Evolutionary conservation across 371 early-diverging fungal genomes (phyloP).

Genomic region (Mortierella polycephala): DNA sequence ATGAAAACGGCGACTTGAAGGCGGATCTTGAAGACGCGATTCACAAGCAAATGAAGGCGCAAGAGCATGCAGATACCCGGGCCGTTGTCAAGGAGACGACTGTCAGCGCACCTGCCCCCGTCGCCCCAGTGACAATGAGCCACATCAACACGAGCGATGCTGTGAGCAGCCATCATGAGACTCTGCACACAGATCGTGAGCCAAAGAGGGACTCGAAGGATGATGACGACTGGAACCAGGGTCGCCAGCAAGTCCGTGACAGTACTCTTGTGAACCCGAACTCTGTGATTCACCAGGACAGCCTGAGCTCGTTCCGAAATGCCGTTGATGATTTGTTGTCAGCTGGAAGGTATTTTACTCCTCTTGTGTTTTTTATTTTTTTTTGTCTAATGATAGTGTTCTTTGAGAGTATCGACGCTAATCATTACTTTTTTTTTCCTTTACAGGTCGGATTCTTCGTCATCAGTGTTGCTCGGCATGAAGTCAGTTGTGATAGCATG

Average conservation of each 20-base stretch:
- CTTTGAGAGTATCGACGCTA: neutral
- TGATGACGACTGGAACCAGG: constrained; percentile 35
- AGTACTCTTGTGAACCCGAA: constrained; percentile 39
- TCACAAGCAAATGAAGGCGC: constrained; percentile 58
- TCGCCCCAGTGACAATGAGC: constrained; percentile 2
- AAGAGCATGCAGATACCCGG: constrained; percentile 18
- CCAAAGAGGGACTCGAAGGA: constrained; percentile 5
- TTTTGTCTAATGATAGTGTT: neutral
- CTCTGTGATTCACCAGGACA: constrained; percentile 37
- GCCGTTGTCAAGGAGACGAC: constrained; percentile 9
- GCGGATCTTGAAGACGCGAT: constrained; percentile 70
- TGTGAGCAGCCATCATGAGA: constrained; percentile 4
- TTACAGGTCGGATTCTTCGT: constrained; percentile 69
- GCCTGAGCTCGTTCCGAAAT: constrained; percentile 77
- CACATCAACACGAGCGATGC: constrained; percentile 12
- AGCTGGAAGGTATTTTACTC: constrained; percentile 63
- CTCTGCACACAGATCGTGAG: constrained; percentile 2
- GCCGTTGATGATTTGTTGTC: constrained; percentile 85
- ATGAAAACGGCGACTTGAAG: constrained; percentile 55
- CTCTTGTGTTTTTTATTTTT: neutral
- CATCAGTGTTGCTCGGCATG: constrained; percentile 83
- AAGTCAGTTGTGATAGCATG: constrained; percentile 84
- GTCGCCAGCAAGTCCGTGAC: constrained; percentile 37
- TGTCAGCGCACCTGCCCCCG: constrained; percentile 14
- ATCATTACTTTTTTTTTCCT: neutral